Evolutionary conservation across 768 basidiomycete species (phyloP), one percentile per base, ranked within the genome.

Genomic region (Leccinum subgranulosum): DNA sequence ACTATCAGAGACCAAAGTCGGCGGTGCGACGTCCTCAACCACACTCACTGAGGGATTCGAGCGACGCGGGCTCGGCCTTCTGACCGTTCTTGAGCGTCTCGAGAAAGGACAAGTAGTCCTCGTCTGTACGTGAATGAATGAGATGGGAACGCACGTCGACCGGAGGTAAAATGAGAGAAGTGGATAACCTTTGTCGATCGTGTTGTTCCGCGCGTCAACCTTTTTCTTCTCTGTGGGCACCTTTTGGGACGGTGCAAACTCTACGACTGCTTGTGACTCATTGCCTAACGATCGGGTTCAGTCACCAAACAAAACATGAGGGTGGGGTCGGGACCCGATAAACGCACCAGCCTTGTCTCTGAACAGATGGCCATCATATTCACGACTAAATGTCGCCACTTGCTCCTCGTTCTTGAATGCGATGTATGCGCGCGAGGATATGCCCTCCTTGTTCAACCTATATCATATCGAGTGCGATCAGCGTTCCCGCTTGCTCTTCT

Each of bases 211-310:
- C 34, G 81, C 81, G 65, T 99, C 96, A 0, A 71, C 69, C 74
- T 96, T 98, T 71, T 85, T 86, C 72, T 88, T 85, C 59, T 81
- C 79, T 0, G 81, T 67, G 0, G 94, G 92, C 11, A 88, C 73
- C 68, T 94, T 97, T 71, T 94, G 94, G 61, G 88, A 92, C 5
- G 94, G 93, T 0, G 97, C 90, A 66, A 90, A 98, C 73, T 99
- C 96, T 7, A 99, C 94, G 4, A 97, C 78, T 1, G 92, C 94
- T 50, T 87, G 80, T 2, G 85, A 91, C 69, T 96, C 92, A 65
- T 87, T 88, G 15, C 96, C 96, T 96, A 14, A 27, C 2, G 23
- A 27, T 17, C 14, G 23, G 0, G 14, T 21, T 46, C 25, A 10
- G 46, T 47, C 45, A 19, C 39, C 39, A 11, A 9, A 53, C n/a